Conservation (phyloP, 2,329 filamentous ascomycete genomes). For the Monilinia aucupariae region DNA sequence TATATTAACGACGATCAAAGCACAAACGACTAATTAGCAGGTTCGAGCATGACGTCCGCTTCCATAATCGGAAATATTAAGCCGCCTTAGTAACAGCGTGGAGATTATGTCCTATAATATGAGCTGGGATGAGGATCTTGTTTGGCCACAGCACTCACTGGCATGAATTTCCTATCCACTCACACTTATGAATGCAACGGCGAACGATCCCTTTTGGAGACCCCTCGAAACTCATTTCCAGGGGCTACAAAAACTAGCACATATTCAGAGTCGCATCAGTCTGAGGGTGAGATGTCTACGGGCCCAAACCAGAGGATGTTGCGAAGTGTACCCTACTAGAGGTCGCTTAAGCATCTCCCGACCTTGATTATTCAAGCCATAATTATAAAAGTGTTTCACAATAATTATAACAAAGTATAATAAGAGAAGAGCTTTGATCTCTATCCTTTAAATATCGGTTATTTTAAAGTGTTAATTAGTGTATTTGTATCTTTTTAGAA, state of each 20-base stretch:
- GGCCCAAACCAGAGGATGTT: too few species aligned
- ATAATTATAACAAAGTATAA: too few species aligned
- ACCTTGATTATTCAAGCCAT: too few species aligned
- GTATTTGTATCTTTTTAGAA: too few species aligned
- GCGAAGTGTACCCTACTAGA: too few species aligned
- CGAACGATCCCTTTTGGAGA: background rate
- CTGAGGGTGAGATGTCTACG: background rate
- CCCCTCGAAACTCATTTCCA: background rate
- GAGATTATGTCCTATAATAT: background rate
- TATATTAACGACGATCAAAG: background rate
- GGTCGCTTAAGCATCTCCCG: too few species aligned
- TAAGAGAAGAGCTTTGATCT: too few species aligned
- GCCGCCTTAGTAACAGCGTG: background rate
- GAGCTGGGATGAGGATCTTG: background rate
- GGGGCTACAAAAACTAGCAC: background rate
- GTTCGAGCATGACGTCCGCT: background rate
- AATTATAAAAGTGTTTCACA: too few species aligned
- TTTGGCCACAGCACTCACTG: background rate
- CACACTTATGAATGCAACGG: background rate
- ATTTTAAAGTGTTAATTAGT: too few species aligned
- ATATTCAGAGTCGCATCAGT: background rate
- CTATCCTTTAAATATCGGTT: too few species aligned
- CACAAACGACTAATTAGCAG: background rate
- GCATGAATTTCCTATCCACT: constrained; percentile 2
- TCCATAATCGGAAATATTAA: constrained; percentile 1